These are phyloP conservation scores for Clarireedia sp. DNA, from an alignment of 2,329 filamentous ascomycete genomes.

Conservation along the genomic window DNA sequence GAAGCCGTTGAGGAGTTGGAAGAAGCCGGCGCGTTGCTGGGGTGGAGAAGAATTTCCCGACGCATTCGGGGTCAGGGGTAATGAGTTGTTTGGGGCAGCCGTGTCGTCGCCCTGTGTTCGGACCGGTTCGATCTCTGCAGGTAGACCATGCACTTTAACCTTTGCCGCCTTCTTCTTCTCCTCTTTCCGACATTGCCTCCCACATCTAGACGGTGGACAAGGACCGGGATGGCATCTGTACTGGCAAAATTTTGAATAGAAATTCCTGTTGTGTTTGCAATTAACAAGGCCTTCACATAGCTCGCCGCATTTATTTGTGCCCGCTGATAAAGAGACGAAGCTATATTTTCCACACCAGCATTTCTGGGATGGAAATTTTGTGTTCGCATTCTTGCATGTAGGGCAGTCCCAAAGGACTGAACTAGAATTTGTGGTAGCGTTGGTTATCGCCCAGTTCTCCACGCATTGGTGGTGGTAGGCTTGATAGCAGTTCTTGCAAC, in stretches of 20 bases:
- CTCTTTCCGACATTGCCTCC: neutral
- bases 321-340: neutral
- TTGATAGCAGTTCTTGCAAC: neutral
- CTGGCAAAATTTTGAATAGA: neutral
- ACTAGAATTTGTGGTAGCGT: fast-evolving
- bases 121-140: neutral
- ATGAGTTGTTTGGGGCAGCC: too few relatives aligned
- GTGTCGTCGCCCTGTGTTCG: neutral
- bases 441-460: neutral
- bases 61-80: too few relatives aligned
- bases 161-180: neutral
- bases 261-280: neutral
- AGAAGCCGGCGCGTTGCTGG: too few relatives aligned
- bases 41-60: too few relatives aligned
- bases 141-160: neutral
- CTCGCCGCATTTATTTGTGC: neutral
- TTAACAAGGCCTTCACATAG: neutral
- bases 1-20: too few relatives aligned
- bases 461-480: neutral
- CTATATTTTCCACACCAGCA: conserved; percentile 3
- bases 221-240: conserved; percentile 1
- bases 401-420: neutral
- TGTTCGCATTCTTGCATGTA: neutral
- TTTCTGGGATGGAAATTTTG: neutral
- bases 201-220: neutral